Base-by-base conservation (phyloP, 768 basidiomycete genomes). In the Hygrophoropsis aurantiaca region DNA sequence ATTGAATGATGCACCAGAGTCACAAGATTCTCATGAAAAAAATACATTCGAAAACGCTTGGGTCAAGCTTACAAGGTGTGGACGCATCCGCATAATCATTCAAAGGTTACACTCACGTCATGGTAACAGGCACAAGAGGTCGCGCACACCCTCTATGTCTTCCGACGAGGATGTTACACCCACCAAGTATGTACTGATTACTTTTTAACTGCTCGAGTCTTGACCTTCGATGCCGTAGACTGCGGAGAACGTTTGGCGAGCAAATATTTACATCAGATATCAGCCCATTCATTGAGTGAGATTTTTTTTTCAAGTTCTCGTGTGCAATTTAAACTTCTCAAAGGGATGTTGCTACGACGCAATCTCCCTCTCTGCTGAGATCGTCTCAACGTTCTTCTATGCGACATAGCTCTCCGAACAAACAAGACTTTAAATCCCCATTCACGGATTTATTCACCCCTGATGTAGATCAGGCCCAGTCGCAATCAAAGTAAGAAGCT, bases 51-150 rank as follows among this genome's bases (percentile, higher is more conserved):
- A 10, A 11, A 21, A 40, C 6, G 39, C n/a, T 20, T 43, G 24
- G 44, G 24, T 15, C 8, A 19, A 25, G 20, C 18, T 42, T 35
- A 24, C 18, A 25, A 19, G 25, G 44, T 46, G 21, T 15, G 44
- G n/a, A n/a, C 11, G 2, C 13, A 10, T 24, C 41, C 41, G 25
- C 38, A 26, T 41, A 21, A 40, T n/a, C 24, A 11, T 19, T 27
- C 8, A 43, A 24, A 26, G 40, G 41, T 16, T 11, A 26, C 8
- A 43, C 27, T 30, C 13, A 30, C 27, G 6, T 30, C 27, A 13
- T 30, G 7, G 6, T 25, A 42, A 43, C 43, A 66, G 58, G 30
- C 50, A 46, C 19, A 67, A 67, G 48, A 56, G 65, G 43, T 35
- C 45, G n/a, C 58, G 48, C 7, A 60, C 56, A 35, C 24, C 43